A percentile compares a stretch with the other conserved stretches of the same genome.
Evolutionary conservation across 1,284 basidiomycete species (phyloP).

Genomic region (Heterobasidion occidentale): DNA sequence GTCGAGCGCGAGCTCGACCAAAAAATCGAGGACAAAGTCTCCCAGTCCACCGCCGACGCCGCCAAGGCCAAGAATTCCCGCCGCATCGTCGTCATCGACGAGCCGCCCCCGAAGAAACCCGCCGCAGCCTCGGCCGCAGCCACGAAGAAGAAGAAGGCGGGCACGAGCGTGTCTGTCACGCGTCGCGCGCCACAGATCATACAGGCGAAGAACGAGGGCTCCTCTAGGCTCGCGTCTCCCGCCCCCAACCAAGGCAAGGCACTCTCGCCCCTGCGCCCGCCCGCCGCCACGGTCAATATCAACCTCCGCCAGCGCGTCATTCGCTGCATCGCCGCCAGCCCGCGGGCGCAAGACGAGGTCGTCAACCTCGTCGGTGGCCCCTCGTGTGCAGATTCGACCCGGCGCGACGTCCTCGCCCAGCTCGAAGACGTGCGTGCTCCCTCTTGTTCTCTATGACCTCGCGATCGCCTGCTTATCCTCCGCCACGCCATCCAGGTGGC

Average conservation of each 20-base stretch:
- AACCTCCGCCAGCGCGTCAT: conserved; percentile 34
- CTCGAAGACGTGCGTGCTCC: conserved; percentile 38
- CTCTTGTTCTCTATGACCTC: background rate
- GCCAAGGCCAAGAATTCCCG: conserved; percentile 47
- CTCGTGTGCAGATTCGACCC: conserved; percentile 7
- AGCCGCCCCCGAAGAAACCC: conserved; percentile 22
- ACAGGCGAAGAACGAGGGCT: conserved; percentile 12
- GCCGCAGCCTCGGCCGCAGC: conserved; percentile 2
- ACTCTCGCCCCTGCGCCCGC: conserved; percentile 5
- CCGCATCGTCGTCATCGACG: conserved; percentile 40
- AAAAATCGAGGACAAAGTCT: conserved; percentile 42
- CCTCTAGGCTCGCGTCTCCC: conserved; percentile 2
- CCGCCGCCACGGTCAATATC: background rate
- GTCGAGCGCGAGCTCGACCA: conserved; percentile 54
- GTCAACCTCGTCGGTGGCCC: conserved; percentile 15
- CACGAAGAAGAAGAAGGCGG: conserved; percentile 3
- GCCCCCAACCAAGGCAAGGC: background rate
- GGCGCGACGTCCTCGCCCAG: conserved; percentile 20
- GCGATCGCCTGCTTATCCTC: conserved; percentile 1
- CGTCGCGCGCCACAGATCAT: conserved; percentile 18
- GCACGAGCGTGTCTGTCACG: conserved; percentile 16
- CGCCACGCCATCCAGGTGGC: conserved; percentile 32
- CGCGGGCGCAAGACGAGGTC: conserved; percentile 6
- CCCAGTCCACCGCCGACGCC: conserved; percentile 47
- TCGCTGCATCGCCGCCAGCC: conserved; percentile 39